A percentile compares a stretch with the other conserved stretches of the same genome.
phyloP scores from a whole-genome alignment of 192 early-diverging fungal genomes.

The Chytriomyces sp. region DNA sequence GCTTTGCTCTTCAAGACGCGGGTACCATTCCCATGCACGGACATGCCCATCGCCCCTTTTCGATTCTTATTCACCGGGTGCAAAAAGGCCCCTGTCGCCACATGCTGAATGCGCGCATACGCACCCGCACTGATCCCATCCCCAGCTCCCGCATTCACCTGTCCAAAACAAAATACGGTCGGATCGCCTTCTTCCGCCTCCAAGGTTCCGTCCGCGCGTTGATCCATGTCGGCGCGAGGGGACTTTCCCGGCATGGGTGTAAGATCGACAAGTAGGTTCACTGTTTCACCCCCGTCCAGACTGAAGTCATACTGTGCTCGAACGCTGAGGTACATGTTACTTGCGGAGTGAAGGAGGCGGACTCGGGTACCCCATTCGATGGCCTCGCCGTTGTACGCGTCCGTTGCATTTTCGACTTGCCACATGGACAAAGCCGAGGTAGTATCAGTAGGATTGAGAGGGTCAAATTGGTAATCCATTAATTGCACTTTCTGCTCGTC shows the following conservation, averaged over 20 bases:
- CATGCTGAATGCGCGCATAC: conserved; percentile 37
- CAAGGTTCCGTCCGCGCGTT: too few relatives aligned
- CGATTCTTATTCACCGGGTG: conserved; percentile 7
- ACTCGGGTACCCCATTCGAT: conserved; percentile 29
- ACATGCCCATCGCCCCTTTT: background rate
- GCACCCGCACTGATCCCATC: background rate
- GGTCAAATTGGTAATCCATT: conserved; percentile 34
- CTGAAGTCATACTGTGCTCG: background rate
- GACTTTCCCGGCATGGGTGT: too few relatives aligned
- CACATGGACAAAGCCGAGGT: conserved; percentile 35
- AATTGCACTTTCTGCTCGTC: conserved; percentile 30
- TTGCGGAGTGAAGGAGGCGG: conserved; percentile 31
- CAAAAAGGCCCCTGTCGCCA: conserved; percentile 36
- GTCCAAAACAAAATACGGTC: conserved; percentile 37
- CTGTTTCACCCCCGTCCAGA: too few relatives aligned
- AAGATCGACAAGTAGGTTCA: too few relatives aligned
- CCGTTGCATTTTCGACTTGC: conserved; percentile 33
- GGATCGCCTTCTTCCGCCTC: conserved; percentile 23
- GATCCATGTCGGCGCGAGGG: too few relatives aligned
- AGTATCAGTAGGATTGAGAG: conserved; percentile 33
- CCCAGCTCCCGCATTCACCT: conserved; percentile 26
- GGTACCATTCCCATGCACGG: background rate
- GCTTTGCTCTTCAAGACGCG: background rate
- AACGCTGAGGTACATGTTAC: conserved; percentile 36
- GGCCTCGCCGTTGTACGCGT: conserved; percentile 24